phyloP scores from a whole-genome alignment of 148 eudicot genomes.

The Rhododendron simsii region DNA sequence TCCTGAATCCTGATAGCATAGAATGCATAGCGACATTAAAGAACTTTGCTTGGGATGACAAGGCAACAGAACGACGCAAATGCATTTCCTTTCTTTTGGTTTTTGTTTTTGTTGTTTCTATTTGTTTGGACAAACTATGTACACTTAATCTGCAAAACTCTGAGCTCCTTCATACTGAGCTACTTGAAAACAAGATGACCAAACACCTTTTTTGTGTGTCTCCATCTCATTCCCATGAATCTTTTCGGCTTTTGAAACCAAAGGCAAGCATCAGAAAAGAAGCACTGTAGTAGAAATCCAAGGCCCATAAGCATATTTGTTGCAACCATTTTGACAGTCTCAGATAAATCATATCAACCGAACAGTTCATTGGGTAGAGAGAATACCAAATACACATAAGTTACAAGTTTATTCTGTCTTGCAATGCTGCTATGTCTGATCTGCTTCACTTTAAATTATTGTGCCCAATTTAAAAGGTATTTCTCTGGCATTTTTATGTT shows the following conservation, averaged over 20 bases:
- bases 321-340: background rate
- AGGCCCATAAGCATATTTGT: background rate
- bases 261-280: background rate
- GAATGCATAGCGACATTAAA: background rate
- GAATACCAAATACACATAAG: background rate
- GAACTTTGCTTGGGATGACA: background rate
- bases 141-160: background rate
- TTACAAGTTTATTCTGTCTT: background rate
- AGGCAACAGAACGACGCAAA: background rate
- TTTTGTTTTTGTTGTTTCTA: background rate
- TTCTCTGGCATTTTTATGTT: background rate
- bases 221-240: background rate
- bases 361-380: background rate
- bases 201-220: background rate
- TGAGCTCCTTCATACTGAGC: background rate
- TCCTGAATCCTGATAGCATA: slow-evolving; percentile 72
- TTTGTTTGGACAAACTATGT: background rate
- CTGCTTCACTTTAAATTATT: background rate
- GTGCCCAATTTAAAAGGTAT: background rate
- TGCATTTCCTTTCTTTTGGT: background rate
- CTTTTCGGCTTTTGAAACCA: background rate
- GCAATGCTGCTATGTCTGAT: background rate
- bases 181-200: background rate
- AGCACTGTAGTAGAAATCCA: background rate
- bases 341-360: background rate